A percentile compares a stretch with the other conserved stretches of the same genome.
These are phyloP conservation scores for Rhodotorula diobovata DNA, from an alignment of 768 basidiomycete species.

Conservation along the genomic window DNA sequence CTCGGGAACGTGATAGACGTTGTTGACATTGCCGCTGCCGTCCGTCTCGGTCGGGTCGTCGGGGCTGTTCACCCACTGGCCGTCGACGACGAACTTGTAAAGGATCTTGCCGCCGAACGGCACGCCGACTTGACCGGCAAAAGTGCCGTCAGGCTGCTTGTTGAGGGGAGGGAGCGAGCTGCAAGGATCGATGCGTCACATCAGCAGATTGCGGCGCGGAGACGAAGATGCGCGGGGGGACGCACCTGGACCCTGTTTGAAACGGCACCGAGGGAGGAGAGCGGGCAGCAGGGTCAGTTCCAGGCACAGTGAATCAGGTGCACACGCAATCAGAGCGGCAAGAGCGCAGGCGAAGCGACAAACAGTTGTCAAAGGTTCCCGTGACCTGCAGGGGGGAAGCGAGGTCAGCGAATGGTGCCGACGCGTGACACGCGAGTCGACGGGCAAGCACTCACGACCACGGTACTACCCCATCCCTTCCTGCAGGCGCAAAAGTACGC, in stretches of 20 bases:
- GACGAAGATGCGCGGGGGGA: not conserved
- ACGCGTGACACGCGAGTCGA: conserved; percentile 54
- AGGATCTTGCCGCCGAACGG: conserved; percentile 62
- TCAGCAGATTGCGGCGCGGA: conserved; percentile 53
- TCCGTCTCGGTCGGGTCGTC: conserved; percentile 62
- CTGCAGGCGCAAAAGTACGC: not conserved
- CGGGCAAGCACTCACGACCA: conserved; percentile 42
- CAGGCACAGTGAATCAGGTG: fast-evolving
- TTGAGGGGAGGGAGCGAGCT: conserved; percentile 57
- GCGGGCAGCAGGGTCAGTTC: not conserved
- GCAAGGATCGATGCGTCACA: conserved; percentile 41
- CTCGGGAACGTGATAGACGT: conserved; percentile 50
- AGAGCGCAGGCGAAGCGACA: conserved; percentile 35
- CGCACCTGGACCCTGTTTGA: conserved; percentile 4
- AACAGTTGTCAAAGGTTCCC: conserved; percentile 72
- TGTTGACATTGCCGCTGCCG: conserved; percentile 64
- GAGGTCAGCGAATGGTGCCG: not conserved
- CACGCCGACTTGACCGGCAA: conserved; percentile 56
- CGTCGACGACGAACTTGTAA: conserved; percentile 80
- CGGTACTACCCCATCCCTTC: conserved; percentile 17
- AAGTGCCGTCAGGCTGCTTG: conserved; percentile 53
- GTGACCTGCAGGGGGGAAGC: conserved; percentile 51
- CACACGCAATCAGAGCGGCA: too few species aligned
- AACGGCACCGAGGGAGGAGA: not conserved
- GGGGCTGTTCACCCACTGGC: conserved; percentile 58